A percentile compares a stretch with the other conserved stretches of the same genome.
Conservation (phyloP, 2,329 filamentous ascomycete species). For the Aureobasidium sp. region DNA sequence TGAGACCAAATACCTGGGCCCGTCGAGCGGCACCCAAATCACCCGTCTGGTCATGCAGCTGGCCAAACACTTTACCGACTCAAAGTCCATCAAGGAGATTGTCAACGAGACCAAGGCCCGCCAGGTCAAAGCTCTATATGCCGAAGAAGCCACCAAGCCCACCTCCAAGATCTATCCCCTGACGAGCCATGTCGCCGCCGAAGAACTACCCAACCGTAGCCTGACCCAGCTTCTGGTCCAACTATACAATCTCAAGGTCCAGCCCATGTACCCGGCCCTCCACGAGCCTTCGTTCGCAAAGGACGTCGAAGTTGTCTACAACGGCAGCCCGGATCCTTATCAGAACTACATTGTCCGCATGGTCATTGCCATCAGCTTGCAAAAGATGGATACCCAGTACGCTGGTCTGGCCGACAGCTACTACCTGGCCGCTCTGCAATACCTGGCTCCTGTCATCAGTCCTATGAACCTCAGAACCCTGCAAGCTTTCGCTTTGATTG, state of each 20-base stretch:
- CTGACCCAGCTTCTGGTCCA: slow-evolving; percentile 73
- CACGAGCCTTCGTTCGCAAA: slow-evolving; percentile 72
- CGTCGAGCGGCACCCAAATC: slow-evolving; percentile 92
- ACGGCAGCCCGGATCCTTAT: slow-evolving; percentile 62
- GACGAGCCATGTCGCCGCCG: slow-evolving; percentile 75
- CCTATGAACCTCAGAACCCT: slow-evolving; percentile 86
- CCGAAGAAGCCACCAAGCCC: slow-evolving; percentile 56
- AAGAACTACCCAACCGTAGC: slow-evolving; percentile 61
- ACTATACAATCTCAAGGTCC: slow-evolving; percentile 80
- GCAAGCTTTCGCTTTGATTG: slow-evolving; percentile 81
- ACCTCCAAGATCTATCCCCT: slow-evolving; percentile 80
- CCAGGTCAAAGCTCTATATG: slow-evolving; percentile 60
- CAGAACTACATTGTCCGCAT: slow-evolving; percentile 84
- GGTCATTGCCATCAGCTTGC: slow-evolving; percentile 89
- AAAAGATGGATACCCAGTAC: slow-evolving; percentile 82
- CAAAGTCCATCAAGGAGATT: slow-evolving; percentile 84
- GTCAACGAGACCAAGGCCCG: slow-evolving; percentile 66
- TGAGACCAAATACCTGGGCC: slow-evolving; percentile 83
- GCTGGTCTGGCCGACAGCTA: slow-evolving; percentile 93
- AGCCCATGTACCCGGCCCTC: slow-evolving; percentile 77
- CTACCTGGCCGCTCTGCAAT: slow-evolving; percentile 80
- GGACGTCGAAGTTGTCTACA: slow-evolving; percentile 74
- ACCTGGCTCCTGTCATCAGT: slow-evolving; percentile 72
- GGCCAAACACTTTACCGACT: slow-evolving; percentile 86
- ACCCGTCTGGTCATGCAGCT: slow-evolving; percentile 93